phyloP scores from a whole-genome alignment of 441 rosid genomes.

The Gossypium lobatum region DNA sequence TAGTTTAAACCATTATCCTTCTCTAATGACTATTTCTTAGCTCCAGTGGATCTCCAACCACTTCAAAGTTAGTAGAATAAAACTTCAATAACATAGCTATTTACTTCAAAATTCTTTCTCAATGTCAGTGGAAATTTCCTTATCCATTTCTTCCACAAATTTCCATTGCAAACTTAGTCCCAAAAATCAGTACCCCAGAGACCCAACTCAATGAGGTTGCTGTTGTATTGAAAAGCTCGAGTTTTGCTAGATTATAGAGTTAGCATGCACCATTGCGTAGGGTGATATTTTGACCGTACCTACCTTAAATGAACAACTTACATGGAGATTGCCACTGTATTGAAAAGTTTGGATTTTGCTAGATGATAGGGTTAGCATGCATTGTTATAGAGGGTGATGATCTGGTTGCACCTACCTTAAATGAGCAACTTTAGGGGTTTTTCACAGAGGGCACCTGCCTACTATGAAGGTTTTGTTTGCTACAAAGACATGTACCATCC shows the following conservation, averaged over 20 bases:
- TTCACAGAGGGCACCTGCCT: neutral
- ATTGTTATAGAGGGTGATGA: neutral
- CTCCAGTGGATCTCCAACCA: neutral
- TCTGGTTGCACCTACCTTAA: neutral
- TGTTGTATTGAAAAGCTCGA: neutral
- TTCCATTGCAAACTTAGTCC: neutral
- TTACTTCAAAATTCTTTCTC: neutral
- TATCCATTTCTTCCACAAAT: neutral
- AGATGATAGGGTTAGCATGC: neutral
- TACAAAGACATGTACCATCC: neutral
- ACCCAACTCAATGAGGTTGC: neutral
- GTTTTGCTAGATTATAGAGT: neutral
- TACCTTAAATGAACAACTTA: neutral
- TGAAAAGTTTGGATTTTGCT: neutral
- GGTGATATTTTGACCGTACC: neutral
- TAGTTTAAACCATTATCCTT: neutral
- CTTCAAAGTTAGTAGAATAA: neutral
- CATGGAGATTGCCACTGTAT: neutral
- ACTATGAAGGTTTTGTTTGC: neutral
- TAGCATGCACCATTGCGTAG: neutral
- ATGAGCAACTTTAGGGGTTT: neutral
- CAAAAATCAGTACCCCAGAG: neutral
- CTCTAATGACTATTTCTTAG: neutral
- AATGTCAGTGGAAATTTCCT: neutral
- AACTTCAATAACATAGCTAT: neutral